phyloP scores from a whole-genome alignment of 768 basidiomycete genomes.

The Megacollybia marginata region DNA sequence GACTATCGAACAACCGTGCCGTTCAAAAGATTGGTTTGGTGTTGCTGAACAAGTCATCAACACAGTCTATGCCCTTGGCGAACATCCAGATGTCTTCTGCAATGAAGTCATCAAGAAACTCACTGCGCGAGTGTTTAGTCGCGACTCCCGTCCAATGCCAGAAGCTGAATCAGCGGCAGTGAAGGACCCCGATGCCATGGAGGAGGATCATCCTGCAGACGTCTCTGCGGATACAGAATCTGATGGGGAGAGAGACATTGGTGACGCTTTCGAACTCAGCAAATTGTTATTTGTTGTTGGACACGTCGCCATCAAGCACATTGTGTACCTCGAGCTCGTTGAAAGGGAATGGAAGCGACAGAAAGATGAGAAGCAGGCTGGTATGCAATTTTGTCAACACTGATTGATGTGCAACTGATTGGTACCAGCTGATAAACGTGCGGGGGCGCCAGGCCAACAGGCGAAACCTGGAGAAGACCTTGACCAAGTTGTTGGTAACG shows the following conservation, averaged over 20 bases:
- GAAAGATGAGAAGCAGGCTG: slow-evolving; percentile 81
- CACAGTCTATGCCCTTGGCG: slow-evolving; percentile 89
- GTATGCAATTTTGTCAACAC: slow-evolving; percentile 31
- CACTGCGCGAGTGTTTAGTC: slow-evolving; percentile 62
- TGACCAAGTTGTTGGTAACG: slow-evolving; percentile 95
- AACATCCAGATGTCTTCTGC: slow-evolving; percentile 86
- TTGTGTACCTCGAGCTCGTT: slow-evolving; percentile 91
- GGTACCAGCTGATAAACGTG: slow-evolving; percentile 52
- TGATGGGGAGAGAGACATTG: slow-evolving; percentile 42
- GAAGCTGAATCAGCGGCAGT: slow-evolving; percentile 17
- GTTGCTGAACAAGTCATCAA: slow-evolving; percentile 97
- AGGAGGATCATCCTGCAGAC: slow-evolving; percentile 41
- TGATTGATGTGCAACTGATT: not conserved
- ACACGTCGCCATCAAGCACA: slow-evolving; percentile 95
- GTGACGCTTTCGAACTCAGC: slow-evolving; percentile 82
- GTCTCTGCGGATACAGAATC: slow-evolving; percentile 10
- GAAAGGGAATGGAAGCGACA: slow-evolving; percentile 96
- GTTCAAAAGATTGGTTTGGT: slow-evolving; percentile 91
- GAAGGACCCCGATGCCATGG: slow-evolving; percentile 44
- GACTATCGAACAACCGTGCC: slow-evolving; percentile 71
- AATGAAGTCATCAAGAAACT: slow-evolving; percentile 75
- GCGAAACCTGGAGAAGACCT: slow-evolving; percentile 78
- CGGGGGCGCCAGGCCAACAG: slow-evolving; percentile 28
- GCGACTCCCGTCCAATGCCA: slow-evolving; percentile 19
- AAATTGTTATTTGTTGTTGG: slow-evolving; percentile 96